These are phyloP conservation scores for Tulasnella sp. DNA, from an alignment of 768 basidiomycete genomes.

Conservation along the genomic window DNA sequence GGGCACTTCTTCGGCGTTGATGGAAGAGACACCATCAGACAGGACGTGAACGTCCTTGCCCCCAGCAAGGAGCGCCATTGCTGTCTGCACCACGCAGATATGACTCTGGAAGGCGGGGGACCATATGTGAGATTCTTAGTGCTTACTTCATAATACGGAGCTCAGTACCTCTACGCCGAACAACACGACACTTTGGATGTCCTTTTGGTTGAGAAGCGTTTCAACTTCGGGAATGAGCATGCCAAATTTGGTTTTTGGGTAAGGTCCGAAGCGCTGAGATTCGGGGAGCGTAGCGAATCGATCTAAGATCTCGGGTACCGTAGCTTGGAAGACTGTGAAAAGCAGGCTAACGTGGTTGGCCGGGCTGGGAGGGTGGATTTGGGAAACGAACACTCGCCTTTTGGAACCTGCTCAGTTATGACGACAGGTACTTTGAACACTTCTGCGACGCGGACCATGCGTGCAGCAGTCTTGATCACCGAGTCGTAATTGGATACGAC, in stretches of 20 bases:
- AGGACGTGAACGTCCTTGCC: conserved; percentile 62
- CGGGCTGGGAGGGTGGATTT: background rate
- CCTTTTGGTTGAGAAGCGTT: conserved; percentile 45
- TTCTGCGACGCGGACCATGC: conserved; percentile 73
- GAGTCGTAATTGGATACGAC: conserved; percentile 67
- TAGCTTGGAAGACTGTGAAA: conserved; percentile 60
- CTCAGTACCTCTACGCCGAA: conserved; percentile 80
- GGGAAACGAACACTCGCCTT: conserved; percentile 47
- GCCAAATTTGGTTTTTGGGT: conserved; percentile 78
- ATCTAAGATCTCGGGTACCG: conserved; percentile 53
- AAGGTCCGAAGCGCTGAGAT: conserved; percentile 54
- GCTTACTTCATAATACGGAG: background rate
- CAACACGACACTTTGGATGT: conserved; percentile 61
- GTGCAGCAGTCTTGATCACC: conserved; percentile 64
- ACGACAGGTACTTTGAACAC: conserved; percentile 69
- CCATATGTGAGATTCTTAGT: background rate
- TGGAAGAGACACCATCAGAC: conserved; percentile 81
- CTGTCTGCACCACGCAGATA: conserved; percentile 83
- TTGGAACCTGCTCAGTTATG: conserved; percentile 81
- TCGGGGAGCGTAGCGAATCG: conserved; percentile 52
- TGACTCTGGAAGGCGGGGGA: conserved; percentile 57
- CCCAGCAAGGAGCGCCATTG: conserved; percentile 57
- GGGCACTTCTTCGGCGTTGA: conserved; percentile 74
- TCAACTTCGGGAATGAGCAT: conserved; percentile 75
- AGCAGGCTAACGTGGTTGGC: conserved; percentile 2